Conservation (phyloP, 768 basidiomycete species). For the Russula sp. region DNA sequence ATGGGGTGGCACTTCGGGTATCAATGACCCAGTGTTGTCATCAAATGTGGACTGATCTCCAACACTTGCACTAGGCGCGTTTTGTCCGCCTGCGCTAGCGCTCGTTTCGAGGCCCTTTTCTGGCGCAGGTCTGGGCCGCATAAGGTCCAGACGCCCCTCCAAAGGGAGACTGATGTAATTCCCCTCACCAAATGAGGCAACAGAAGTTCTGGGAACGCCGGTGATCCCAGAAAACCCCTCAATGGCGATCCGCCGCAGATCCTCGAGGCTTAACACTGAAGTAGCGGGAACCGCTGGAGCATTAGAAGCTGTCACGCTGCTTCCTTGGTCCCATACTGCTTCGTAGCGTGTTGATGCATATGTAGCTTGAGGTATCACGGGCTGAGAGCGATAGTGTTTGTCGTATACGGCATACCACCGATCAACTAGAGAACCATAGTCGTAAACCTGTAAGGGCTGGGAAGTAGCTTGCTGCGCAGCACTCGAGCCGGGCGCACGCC, state of each 20-base stretch:
- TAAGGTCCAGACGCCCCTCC: conserved; percentile 83
- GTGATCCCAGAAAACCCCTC: conserved; percentile 42
- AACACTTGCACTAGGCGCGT: not conserved
- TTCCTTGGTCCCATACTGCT: conserved; percentile 65
- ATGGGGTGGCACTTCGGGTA: not conserved
- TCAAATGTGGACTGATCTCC: not conserved
- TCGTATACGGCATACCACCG: conserved; percentile 92
- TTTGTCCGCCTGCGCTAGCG: not conserved
- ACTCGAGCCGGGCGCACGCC: conserved; percentile 53
- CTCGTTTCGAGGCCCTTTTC: conserved; percentile 9
- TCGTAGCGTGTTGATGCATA: conserved; percentile 65
- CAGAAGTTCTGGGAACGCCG: conserved; percentile 13
- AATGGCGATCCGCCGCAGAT: conserved; percentile 56
- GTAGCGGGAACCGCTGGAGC: not conserved
- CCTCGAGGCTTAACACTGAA: conserved; percentile 18
- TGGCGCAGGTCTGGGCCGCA: conserved; percentile 45
- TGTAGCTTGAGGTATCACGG: conserved; percentile 36
- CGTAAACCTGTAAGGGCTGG: conserved; percentile 50
- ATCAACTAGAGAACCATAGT: conserved; percentile 78
- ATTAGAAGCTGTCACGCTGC: conserved; percentile 38
- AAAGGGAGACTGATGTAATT: conserved; percentile 78
- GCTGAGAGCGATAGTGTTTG: conserved; percentile 67
- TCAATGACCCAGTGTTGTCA: conserved; percentile 5
- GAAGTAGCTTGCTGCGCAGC: conserved; percentile 30
- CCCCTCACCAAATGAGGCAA: conserved; percentile 44